Percentiles rank a stretch among this genome's conserved stretches.
Evolutionary conservation across 139 green algal genomes (phyloP).

Genomic region (Chlorella sp.): DNA sequence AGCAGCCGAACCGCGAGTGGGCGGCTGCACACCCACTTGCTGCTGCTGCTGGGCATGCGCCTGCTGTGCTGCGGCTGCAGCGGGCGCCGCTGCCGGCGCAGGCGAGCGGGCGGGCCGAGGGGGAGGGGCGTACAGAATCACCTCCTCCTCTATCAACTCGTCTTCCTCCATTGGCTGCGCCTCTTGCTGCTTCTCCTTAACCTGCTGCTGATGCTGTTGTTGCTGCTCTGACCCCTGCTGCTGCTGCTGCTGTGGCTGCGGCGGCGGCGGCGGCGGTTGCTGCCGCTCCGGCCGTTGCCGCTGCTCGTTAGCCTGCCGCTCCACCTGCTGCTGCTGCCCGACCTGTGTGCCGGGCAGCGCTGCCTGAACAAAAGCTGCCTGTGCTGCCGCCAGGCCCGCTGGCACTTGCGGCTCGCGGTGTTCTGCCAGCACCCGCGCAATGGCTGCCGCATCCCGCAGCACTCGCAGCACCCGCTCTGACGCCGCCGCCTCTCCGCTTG

Average conservation of each 20-base stretch:
- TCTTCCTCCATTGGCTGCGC: background rate
- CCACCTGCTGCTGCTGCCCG: background rate
- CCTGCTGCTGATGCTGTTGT: background rate
- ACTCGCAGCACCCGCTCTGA: conserved; percentile 2
- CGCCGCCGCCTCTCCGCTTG: background rate
- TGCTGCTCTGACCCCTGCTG: background rate
- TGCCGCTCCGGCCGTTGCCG: background rate
- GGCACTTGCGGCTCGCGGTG: background rate
- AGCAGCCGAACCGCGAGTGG: background rate
- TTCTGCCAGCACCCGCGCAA: background rate
- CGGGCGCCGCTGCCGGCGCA: background rate
- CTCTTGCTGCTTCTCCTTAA: too few relatives aligned
- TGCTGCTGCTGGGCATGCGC: background rate
- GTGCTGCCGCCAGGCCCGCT: background rate
- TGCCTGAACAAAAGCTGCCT: background rate
- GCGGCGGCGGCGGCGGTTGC: background rate
- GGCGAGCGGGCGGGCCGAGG: background rate
- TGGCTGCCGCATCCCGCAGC: background rate
- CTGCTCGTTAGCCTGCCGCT: background rate
- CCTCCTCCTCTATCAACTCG: background rate
- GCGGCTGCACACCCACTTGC: background rate
- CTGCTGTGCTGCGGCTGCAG: background rate
- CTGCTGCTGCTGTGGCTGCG: conserved; percentile 3
- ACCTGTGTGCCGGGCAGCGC: background rate
- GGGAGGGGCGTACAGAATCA: background rate